These are phyloP conservation scores for Beauveria scarabaeidicola DNA, from an alignment of 2,329 filamentous ascomycete genomes.

Conservation along the genomic window DNA sequence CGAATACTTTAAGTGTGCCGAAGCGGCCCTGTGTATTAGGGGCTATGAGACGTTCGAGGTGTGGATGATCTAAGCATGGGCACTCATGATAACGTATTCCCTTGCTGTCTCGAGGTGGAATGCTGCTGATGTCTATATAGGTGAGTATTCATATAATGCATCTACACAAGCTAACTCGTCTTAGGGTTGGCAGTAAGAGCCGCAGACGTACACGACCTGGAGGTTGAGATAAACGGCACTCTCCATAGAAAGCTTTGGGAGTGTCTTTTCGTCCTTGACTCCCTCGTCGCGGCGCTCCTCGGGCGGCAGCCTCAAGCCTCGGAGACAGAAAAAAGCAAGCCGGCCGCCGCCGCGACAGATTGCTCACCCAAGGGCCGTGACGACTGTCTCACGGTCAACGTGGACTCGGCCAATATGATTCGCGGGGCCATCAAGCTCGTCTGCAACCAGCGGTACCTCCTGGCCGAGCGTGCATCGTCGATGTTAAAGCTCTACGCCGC, in stretches of 20 bases:
- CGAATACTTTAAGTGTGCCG: constrained; percentile 53
- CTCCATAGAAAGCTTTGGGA: neutral
- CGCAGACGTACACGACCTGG: constrained; percentile 36
- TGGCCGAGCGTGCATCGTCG: neutral
- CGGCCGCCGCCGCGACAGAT: neutral
- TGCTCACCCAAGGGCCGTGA: neutral
- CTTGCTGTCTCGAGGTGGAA: constrained; percentile 55
- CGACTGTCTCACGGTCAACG: neutral
- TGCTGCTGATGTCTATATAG: constrained; percentile 53
- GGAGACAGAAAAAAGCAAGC: neutral
- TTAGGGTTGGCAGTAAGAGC: constrained; percentile 55
- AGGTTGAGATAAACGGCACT: neutral
- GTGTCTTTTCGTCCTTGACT: constrained; percentile 4
- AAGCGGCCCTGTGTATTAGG: constrained; percentile 35
- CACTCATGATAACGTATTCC: constrained; percentile 57
- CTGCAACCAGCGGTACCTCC: neutral
- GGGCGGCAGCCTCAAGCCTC: neutral
- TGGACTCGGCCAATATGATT: neutral
- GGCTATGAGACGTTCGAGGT: constrained; percentile 55
- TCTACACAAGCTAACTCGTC: constrained; percentile 11
- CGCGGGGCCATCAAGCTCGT: neutral
- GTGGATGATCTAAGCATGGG: constrained; percentile 55
- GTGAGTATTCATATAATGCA: constrained; percentile 25
- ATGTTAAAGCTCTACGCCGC: neutral
- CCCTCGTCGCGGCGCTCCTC: neutral